Conservation (phyloP, 495 filamentous ascomycete species). For the Penicillium subrubescens region DNA sequence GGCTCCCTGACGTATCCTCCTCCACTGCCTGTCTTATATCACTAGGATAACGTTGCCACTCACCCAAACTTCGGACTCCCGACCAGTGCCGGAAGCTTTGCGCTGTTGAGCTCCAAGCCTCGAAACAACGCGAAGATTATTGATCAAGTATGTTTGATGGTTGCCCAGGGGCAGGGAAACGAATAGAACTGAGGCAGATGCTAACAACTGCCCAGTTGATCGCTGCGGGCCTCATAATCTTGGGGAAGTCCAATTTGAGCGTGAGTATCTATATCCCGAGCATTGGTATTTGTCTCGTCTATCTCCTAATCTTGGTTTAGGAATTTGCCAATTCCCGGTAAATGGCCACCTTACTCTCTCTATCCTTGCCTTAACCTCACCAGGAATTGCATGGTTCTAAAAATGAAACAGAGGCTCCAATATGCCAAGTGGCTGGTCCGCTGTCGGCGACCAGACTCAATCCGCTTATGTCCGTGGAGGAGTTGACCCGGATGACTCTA, state of each 20-base stretch:
- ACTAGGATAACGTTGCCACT: slow-evolving; percentile 40
- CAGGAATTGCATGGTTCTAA: background rate
- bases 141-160: too few species aligned
- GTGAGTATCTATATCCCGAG: too few species aligned
- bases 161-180: too few species aligned
- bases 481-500: slow-evolving; percentile 23
- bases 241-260: too few species aligned
- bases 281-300: too few species aligned
- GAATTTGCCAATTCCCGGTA: too few species aligned
- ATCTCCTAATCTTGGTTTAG: too few species aligned
- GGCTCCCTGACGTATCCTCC: background rate
- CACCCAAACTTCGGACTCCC: slow-evolving; percentile 42
- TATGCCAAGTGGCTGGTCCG: slow-evolving; percentile 47
- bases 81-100: slow-evolving; percentile 48
- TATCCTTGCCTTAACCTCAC: background rate
- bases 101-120: slow-evolving; percentile 31
- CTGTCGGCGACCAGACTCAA: slow-evolving; percentile 43
- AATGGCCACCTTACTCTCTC: background rate
- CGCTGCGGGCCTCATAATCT: too few species aligned
- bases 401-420: slow-evolving; percentile 31
- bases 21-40: background rate
- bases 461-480: slow-evolving; percentile 45
- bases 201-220: slow-evolving; percentile 31
- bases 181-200: slow-evolving; percentile 43
- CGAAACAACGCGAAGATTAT: slow-evolving; percentile 32